Evolutionary conservation across 305 asterid species (phyloP), one percentile per base, ranked within the genome.

Genomic region (Nicotiana rustica): DNA sequence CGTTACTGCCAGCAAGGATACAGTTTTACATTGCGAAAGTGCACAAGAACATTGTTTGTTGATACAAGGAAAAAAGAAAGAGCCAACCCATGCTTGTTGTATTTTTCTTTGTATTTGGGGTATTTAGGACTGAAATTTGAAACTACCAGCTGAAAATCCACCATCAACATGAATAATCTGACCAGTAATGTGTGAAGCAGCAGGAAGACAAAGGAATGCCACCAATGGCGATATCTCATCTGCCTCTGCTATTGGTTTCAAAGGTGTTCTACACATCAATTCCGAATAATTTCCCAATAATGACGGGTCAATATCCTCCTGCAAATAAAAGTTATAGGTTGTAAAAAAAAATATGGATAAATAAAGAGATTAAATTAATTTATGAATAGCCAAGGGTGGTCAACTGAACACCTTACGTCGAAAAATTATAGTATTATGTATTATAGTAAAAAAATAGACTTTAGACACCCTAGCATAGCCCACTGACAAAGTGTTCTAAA

Each of bases 191-290:
- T 85, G 84, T 13, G 90, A 87, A 82, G 90, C 85, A 9, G 67
- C 90, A 14, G 88, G 88, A 61, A 87, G 88, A 85, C 90, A 87
- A 44, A 87, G 86, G 35, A 87, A 87, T 33, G 88, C 88, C 81
- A 87, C 90, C 35, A 87, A 55, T 19, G 88, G 83, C 7, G 90
- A 87, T 19, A 87, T 83, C 84, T 87, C 90, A 71, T 83, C 67
- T 1, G 90, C 55, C 59, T 85, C 87, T 21, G 90, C 90, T 3
- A 81, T 21, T 19, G 81, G 90, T 15, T 85, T 84, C 65, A 87
- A 38, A 5, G 88, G 90, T 10, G 88, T 78, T 78, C 83, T 84
- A 49, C 60, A 25, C 84, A 67, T 75, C 44, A 85, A 1, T 38
- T 60, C 66, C 0, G 12, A 38, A 52, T n/a, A 47, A 21, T n/a